Conservation (phyloP, 345 rosid species). For the Lepidium aucheri region DNA sequence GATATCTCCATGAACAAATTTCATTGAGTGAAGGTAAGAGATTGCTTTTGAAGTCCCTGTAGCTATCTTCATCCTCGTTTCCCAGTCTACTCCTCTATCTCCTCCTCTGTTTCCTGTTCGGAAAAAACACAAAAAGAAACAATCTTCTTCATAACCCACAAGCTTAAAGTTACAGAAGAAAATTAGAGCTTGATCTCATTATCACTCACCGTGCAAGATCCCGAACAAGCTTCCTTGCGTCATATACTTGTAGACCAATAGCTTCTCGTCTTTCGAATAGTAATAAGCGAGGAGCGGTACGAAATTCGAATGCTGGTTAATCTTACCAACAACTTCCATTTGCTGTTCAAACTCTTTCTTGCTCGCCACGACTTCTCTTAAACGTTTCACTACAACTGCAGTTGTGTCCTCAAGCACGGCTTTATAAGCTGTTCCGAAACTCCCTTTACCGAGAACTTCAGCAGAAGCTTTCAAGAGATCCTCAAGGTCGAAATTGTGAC, state of each 20-base stretch:
- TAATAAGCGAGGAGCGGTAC: constrained; percentile 63
- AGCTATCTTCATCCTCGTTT: constrained; percentile 54
- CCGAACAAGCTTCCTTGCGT: constrained; percentile 60
- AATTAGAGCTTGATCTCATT: not conserved
- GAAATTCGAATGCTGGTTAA: constrained; percentile 50
- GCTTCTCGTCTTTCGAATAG: constrained; percentile 65
- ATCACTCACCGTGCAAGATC: constrained; percentile 47
- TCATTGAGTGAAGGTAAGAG: constrained; percentile 48
- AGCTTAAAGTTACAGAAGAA: not conserved
- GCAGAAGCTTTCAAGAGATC: constrained; percentile 86
- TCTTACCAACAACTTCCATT: constrained; percentile 53
- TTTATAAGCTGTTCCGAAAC: constrained; percentile 72
- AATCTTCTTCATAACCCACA: not conserved
- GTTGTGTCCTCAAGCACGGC: constrained; percentile 75
- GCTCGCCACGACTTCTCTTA: constrained; percentile 65
- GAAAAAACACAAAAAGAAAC: not conserved
- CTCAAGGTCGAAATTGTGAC: constrained; percentile 62
- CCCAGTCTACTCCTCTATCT: constrained; percentile 52
- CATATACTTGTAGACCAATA: constrained; percentile 54
- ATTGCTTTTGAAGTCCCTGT: constrained; percentile 60
- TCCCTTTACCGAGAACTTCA: constrained; percentile 87
- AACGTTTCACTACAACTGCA: constrained; percentile 66
- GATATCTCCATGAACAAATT: constrained; percentile 63
- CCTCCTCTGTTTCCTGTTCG: constrained; percentile 33
- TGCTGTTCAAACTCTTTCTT: constrained; percentile 81